These are phyloP conservation scores for Venturia nashicola DNA, from an alignment of 2,329 filamentous ascomycete species.

Conservation along the genomic window DNA sequence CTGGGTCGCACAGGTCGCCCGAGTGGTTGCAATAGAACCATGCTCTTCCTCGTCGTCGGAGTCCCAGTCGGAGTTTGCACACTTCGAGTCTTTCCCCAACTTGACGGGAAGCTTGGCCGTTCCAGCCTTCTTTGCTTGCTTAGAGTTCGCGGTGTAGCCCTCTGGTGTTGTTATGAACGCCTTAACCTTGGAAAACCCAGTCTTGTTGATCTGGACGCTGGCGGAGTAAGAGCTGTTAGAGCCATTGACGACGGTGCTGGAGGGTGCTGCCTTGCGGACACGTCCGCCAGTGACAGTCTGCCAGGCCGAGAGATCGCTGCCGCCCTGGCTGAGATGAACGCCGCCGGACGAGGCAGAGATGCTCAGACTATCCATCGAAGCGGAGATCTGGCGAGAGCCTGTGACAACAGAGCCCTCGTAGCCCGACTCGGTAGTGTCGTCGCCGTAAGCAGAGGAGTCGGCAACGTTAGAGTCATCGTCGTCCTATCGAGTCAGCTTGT, in stretches of 20 bases:
- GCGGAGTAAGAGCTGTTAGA: constrained; percentile 16
- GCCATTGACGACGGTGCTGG: not conserved
- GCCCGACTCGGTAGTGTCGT: not conserved
- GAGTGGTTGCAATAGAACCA: not conserved
- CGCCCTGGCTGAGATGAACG: not conserved
- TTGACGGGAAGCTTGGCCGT: not conserved
- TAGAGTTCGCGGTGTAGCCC: constrained; percentile 11
- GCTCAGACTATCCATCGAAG: not conserved
- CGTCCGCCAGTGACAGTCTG: not conserved
- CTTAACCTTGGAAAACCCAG: constrained; percentile 20
- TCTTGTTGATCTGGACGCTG: constrained; percentile 12
- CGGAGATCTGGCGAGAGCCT: not conserved
- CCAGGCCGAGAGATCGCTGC: not conserved
- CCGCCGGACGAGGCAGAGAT: not conserved
- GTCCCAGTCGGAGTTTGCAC: not conserved
- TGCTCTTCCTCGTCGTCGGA: not conserved
- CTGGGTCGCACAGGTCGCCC: not conserved
- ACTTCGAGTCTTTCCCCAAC: not conserved
- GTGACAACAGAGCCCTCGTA: not conserved
- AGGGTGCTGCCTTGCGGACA: constrained; percentile 9
- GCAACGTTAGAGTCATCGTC: not conserved
- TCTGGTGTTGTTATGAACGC: constrained; percentile 17
- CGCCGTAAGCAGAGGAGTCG: not conserved
- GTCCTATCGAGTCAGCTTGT: not conserved
- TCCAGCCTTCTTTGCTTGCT: not conserved